phyloP scores from a whole-genome alignment of 495 filamentous ascomycete genomes.

The Lasiosphaeria hispida region DNA sequence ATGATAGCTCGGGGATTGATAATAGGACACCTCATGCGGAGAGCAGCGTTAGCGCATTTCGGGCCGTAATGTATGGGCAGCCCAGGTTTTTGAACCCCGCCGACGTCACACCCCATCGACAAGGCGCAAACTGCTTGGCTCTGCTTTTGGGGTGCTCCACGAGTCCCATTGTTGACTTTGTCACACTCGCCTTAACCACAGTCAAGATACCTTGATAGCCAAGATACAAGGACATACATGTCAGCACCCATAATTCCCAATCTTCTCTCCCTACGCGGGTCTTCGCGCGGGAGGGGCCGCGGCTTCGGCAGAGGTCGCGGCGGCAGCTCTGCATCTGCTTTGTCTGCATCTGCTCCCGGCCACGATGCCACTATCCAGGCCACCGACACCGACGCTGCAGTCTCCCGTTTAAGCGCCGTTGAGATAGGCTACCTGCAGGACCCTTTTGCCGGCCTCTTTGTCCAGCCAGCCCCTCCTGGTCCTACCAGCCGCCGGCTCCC shows the following conservation, averaged over 20 bases:
- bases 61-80: no score
- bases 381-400: conserved; percentile 88
- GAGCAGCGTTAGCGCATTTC: no score
- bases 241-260: conserved; percentile 74
- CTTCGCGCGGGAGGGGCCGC: conserved; percentile 34
- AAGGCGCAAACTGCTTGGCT: no score
- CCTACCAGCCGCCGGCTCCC: conserved; percentile 62
- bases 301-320: conserved; percentile 40
- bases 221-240: conserved; percentile 42
- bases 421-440: conserved; percentile 84
- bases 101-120: no score
- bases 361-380: conserved; percentile 66
- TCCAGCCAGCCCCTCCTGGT: conserved; percentile 34
- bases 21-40: no score
- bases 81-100: no score
- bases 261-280: conserved; percentile 62
- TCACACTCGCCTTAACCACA: no score
- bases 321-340: conserved; percentile 14
- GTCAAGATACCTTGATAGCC: background rate
- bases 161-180: no score
- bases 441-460: conserved; percentile 68
- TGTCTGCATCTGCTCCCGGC: conserved; percentile 19
- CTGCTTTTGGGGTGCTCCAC: no score
- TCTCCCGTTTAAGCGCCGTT: conserved; percentile 85
- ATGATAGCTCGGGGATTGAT: no score